phyloP scores from a whole-genome alignment of 2,329 filamentous ascomycete genomes.

The Nemania sp. region DNA sequence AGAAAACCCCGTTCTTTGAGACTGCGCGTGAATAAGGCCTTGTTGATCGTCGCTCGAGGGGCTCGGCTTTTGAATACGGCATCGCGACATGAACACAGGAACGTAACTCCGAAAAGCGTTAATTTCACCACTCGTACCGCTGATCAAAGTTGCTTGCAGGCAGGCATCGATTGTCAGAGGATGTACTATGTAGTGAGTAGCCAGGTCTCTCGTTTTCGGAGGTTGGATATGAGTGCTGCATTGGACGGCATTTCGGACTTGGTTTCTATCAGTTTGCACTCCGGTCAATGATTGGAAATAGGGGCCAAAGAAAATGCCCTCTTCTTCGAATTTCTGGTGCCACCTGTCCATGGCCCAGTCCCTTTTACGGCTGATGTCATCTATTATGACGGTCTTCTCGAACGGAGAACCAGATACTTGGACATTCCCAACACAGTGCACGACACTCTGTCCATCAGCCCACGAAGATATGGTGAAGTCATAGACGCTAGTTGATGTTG shows the following conservation, averaged over 20 bases:
- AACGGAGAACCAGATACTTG: background rate
- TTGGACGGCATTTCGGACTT: background rate
- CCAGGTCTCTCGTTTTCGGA: background rate
- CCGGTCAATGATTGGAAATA: conserved; percentile 8
- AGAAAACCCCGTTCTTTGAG: conserved; percentile 3
- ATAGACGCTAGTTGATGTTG: conserved; percentile 24
- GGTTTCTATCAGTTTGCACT: background rate
- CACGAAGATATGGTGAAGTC: conserved; percentile 43
- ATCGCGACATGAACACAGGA: conserved; percentile 8
- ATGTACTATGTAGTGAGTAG: conserved; percentile 11
- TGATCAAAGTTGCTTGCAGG: conserved; percentile 3
- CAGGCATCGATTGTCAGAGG: conserved; percentile 16
- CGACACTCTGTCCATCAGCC: conserved; percentile 15
- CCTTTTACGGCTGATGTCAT: background rate
- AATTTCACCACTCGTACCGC: background rate
- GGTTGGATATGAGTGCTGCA: background rate
- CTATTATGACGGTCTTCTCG: background rate
- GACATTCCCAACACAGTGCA: conserved; percentile 33
- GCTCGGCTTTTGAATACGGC: background rate
- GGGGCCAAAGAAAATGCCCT: conserved; percentile 32
- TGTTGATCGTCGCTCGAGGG: background rate
- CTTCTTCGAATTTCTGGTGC: background rate
- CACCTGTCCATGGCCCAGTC: conserved; percentile 20
- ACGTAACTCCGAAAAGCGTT: background rate
- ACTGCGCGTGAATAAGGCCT: background rate